phyloP scores from a whole-genome alignment of 2,329 filamentous ascomycete species.

The Colletotrichum horii region DNA sequence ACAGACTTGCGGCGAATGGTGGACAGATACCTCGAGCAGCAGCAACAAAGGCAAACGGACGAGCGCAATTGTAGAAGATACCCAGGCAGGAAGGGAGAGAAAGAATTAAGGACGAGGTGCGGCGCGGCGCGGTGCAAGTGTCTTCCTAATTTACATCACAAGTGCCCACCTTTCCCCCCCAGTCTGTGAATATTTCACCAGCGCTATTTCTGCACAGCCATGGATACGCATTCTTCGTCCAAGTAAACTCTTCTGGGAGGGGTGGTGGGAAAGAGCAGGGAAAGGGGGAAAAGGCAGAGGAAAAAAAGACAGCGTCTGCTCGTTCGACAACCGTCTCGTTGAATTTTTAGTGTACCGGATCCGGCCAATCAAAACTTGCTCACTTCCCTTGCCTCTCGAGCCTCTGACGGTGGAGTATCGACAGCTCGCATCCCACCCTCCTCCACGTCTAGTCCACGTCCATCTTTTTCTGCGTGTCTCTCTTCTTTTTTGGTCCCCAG shows the following conservation, averaged over 20 bases:
- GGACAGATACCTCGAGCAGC: too few relatives aligned
- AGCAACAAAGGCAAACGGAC: neutral
- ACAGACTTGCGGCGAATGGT: neutral
- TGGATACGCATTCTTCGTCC: constrained; percentile 19
- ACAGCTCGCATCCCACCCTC: constrained; percentile 18
- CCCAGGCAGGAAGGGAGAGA: neutral
- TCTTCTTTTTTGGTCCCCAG: neutral
- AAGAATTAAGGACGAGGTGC: neutral
- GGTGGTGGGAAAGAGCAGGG: neutral
- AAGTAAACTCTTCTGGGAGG: neutral
- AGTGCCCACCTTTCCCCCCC: neutral
- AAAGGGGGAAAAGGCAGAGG: neutral
- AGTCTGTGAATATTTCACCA: neutral
- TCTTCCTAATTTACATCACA: neutral
- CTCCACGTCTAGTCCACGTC: neutral
- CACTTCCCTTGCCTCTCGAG: constrained; percentile 28
- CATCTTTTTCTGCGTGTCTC: neutral
- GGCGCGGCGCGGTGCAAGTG: neutral
- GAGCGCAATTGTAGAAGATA: neutral
- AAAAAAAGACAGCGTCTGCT: neutral
- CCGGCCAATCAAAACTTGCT: constrained; percentile 54
- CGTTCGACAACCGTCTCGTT: constrained; percentile 20
- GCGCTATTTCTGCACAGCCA: constrained; percentile 10
- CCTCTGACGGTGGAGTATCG: constrained; percentile 16
- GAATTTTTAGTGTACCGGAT: constrained; percentile 14